Conservation (phyloP, 768 basidiomycete species). For the Exidia glandulosa region DNA sequence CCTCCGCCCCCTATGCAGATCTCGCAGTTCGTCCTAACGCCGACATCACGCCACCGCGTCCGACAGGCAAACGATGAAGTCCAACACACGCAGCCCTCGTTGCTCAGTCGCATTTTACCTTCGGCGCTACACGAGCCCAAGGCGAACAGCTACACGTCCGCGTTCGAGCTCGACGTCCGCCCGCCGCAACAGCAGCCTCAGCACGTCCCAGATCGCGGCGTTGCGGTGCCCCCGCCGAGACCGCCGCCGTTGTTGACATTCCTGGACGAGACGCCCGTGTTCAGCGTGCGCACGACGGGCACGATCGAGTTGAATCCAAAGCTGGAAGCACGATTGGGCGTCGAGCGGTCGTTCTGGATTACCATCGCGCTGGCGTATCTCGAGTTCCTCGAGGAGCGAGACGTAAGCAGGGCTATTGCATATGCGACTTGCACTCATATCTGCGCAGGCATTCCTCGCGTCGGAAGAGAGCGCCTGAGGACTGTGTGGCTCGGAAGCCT, state of each 20-base stretch:
- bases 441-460: background rate
- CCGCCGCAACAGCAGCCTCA: background rate
- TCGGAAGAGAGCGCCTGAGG: background rate
- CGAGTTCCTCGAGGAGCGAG: constrained; percentile 67
- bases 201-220: background rate
- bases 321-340: constrained; percentile 48
- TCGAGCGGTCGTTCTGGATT: constrained; percentile 72
- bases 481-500: background rate
- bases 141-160: constrained; percentile 12
- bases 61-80: constrained; percentile 10
- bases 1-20: constrained; percentile 5
- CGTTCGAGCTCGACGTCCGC: constrained; percentile 5
- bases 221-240: constrained; percentile 18
- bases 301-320: constrained; percentile 49
- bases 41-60: constrained; percentile 15
- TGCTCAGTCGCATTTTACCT: constrained; percentile 11
- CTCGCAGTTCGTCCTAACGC: constrained; percentile 23
- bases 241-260: constrained; percentile 46
- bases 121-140: constrained; percentile 19
- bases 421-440: background rate
- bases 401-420: constrained; percentile 34
- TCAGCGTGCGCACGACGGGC: constrained; percentile 48
- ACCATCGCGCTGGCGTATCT: constrained; percentile 63
- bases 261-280: constrained; percentile 60
- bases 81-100: background rate